These are phyloP conservation scores for Elasticomyces elasticus DNA, from an alignment of 495 filamentous ascomycete genomes.

Conservation along the genomic window DNA sequence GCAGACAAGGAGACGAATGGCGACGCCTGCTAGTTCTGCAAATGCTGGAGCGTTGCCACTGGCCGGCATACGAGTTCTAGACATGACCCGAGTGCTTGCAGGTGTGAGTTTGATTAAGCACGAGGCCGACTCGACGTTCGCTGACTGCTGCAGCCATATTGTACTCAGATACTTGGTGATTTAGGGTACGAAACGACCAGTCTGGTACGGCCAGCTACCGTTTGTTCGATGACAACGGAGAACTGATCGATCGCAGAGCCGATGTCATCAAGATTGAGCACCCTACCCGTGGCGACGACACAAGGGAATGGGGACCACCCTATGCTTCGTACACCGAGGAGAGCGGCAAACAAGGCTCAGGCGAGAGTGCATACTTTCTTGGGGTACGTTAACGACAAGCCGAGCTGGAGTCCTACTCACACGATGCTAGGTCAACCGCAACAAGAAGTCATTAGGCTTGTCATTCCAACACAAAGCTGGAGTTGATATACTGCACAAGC, in stretches of 20 bases:
- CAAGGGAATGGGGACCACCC: constrained; percentile 90
- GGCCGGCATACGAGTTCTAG: constrained; percentile 76
- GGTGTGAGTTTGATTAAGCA: constrained; percentile 59
- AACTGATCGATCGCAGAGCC: constrained; percentile 46
- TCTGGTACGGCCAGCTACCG: constrained; percentile 30
- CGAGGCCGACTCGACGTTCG: constrained; percentile 17
- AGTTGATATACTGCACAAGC: constrained; percentile 72
- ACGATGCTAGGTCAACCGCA: constrained; percentile 66
- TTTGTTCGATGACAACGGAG: not conserved
- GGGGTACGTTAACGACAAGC: constrained; percentile 43
- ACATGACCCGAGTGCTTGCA: constrained; percentile 93
- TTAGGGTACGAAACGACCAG: constrained; percentile 58
- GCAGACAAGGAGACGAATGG: constrained; percentile 12
- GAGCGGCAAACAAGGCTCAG: constrained; percentile 56
- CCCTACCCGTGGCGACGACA: constrained; percentile 84
- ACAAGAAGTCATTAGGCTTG: constrained; percentile 88
- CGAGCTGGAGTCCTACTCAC: constrained; percentile 4
- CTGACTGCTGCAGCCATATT: constrained; percentile 63
- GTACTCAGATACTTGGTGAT: constrained; percentile 93
- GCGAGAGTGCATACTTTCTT: constrained; percentile 92
- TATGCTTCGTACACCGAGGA: constrained; percentile 59
- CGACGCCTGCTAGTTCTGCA: constrained; percentile 12
- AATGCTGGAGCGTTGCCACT: constrained; percentile 45
- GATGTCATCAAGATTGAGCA: constrained; percentile 97
- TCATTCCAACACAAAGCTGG: constrained; percentile 80